Base-by-base conservation (phyloP, 805 yeast species). In the Starmerella asiatica region DNA sequence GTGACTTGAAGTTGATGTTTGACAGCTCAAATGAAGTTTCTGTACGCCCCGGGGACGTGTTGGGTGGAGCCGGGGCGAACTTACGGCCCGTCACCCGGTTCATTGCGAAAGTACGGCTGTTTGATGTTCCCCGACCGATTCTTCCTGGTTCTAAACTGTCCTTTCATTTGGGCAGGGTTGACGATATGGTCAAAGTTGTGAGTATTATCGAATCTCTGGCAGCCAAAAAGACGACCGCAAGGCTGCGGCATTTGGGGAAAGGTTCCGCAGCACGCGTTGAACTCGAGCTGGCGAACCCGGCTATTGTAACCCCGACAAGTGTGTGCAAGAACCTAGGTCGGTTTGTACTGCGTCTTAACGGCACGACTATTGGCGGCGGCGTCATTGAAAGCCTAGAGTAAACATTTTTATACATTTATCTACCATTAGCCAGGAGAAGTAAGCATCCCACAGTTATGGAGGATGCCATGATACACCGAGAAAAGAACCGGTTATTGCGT, bases 111-210 rank as follows among this genome's bases (percentile, higher is more conserved):
- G 56, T 83, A 32, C 62, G 68, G 30, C 63, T 78, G 4, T 88
- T 88, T 49, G 79, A 79, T 41, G 56, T 75, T 51, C 67, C 67
- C 27, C 68, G 81, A 47, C 95, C 95, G 0, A 59, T 85, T 34
- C 61, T 85, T 30, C 75, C 78, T 12, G 95, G 96, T 6, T 69
- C 93, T 0, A 78, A 86, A 30, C 68, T 84, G 47, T 71, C 83
- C 30, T 57, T 83, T 38, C 84, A 85, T 59, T 69, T 86, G 44
- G 85, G 86, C 46, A 76, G 82, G 42, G 68, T 74, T 20, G 74
- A 77, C 32, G 71, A 73, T 31, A 82, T 91, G 1, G 84, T 84
- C 4, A 70, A 76, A 46, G 61, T 85, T 17, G 53, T 65, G 32
- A 69, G 69, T 44, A 67, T 75, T 49, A 46, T 58, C 42, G 49